phyloP scores from a whole-genome alignment of 2,329 filamentous ascomycete genomes.

The Tolypocladium amazonense region DNA sequence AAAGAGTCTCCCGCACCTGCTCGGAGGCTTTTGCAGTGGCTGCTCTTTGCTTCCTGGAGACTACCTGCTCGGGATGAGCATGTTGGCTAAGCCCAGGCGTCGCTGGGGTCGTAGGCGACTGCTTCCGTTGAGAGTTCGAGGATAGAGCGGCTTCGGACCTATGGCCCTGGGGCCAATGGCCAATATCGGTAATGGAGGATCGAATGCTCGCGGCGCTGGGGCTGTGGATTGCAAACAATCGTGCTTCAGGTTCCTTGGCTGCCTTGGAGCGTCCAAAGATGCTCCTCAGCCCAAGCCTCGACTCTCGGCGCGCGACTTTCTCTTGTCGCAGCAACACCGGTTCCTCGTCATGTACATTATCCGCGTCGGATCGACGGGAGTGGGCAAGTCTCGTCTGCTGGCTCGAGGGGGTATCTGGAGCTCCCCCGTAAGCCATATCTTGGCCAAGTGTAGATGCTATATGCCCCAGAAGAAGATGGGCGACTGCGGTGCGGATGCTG shows the following conservation, averaged over 20 bases:
- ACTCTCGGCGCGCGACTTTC: slow-evolving; percentile 36
- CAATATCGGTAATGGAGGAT: slow-evolving; percentile 34
- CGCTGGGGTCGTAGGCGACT: slow-evolving; percentile 13
- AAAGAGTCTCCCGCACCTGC: slow-evolving; percentile 19
- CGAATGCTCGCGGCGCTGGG: slow-evolving; percentile 28
- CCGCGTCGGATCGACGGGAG: background rate
- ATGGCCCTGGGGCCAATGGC: slow-evolving; percentile 29
- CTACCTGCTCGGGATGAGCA: slow-evolving; percentile 2
- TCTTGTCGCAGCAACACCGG: slow-evolving; percentile 9
- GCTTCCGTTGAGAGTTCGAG: slow-evolving; percentile 25
- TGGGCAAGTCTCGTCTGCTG: background rate
- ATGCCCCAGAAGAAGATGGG: background rate
- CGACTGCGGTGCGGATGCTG: background rate
- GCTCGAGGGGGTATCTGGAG: background rate
- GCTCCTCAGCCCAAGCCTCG: slow-evolving; percentile 37
- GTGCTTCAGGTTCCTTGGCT: slow-evolving; percentile 21
- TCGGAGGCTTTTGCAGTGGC: slow-evolving; percentile 8
- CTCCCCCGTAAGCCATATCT: background rate
- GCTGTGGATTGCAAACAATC: slow-evolving; percentile 16
- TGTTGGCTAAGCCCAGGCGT: slow-evolving; percentile 5
- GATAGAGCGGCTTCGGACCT: slow-evolving; percentile 4
- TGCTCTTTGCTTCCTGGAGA: slow-evolving; percentile 4
- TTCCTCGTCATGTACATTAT: background rate
- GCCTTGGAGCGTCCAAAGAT: slow-evolving; percentile 38
- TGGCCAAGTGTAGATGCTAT: background rate